Conservation (phyloP, 257 asterid species). For the Echium plantagineum region DNA sequence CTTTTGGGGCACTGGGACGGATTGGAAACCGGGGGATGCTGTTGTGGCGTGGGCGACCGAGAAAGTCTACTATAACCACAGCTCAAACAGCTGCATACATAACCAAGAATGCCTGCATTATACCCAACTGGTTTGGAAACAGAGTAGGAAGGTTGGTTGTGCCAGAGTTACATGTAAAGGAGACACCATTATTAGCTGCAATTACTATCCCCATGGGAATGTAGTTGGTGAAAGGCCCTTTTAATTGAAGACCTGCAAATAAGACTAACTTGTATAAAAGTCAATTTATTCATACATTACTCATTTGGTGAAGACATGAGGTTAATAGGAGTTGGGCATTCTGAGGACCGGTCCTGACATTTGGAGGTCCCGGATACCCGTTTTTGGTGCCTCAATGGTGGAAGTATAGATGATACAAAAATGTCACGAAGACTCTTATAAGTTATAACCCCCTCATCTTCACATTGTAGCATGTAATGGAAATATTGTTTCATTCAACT, state of each 20-base stretch:
- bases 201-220: constrained; percentile 18
- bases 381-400: no score
- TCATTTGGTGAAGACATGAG: background rate
- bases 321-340: no score
- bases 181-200: constrained; percentile 12
- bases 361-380: no score
- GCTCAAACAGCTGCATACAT: constrained; percentile 9
- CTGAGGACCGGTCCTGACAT: no score
- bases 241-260: background rate
- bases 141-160: constrained; percentile 13
- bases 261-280: background rate
- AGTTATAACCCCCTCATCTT: no score
- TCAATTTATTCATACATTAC: no score
- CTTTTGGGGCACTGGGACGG: constrained; percentile 14
- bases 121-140: constrained; percentile 16
- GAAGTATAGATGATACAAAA: no score
- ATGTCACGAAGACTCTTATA: no score
- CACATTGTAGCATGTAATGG: no score
- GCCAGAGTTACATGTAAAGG: constrained; percentile 14
- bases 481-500: background rate
- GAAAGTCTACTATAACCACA: constrained; percentile 9
- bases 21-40: constrained; percentile 11
- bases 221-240: constrained; percentile 14
- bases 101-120: constrained; percentile 15
- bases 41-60: constrained; percentile 11